Percentiles rank a stretch among this genome's conserved stretches.
These are phyloP conservation scores for Clarireedia hainanense DNA, from an alignment of 2,329 filamentous ascomycete species.

Conservation along the genomic window DNA sequence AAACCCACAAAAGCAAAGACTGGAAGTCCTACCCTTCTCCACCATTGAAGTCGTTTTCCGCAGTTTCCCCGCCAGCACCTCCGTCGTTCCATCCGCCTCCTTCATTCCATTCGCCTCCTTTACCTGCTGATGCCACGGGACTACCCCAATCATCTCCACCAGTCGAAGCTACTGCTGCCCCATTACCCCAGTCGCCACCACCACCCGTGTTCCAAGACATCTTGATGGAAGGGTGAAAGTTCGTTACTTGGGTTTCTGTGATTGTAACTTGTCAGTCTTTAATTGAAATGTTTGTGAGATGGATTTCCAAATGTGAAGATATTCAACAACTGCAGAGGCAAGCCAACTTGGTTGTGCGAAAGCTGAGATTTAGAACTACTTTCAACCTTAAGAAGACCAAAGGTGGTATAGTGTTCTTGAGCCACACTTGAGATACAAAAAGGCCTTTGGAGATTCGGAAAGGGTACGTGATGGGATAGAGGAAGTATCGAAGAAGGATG, in stretches of 20 bases:
- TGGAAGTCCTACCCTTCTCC: not conserved
- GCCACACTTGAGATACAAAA: no score
- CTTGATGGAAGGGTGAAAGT: constrained; percentile 1
- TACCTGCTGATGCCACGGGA: not conserved
- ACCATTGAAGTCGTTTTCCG: not conserved
- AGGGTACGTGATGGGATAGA: no score
- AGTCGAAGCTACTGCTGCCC: not conserved
- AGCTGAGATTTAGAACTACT: no score
- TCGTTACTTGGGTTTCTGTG: not conserved
- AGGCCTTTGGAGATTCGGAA: no score
- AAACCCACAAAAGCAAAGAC: no score
- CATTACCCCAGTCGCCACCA: constrained; percentile 6
- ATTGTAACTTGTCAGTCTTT: not conserved
- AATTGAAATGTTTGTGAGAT: no score
- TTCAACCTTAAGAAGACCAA: no score
- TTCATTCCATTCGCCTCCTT: not conserved
- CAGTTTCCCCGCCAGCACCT: constrained; percentile 2
- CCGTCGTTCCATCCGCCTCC: not conserved
- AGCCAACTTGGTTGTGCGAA: not conserved
- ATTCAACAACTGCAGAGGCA: not conserved
- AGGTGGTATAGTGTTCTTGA: no score
- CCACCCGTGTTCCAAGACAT: constrained; percentile 25
- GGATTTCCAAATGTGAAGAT: no score
- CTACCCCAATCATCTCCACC: constrained; percentile 2
- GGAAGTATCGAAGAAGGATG: not conserved